Evolutionary conservation across 2,329 filamentous ascomycete genomes (phyloP).

Genomic region (Neofusicoccum kwambonambiense): DNA sequence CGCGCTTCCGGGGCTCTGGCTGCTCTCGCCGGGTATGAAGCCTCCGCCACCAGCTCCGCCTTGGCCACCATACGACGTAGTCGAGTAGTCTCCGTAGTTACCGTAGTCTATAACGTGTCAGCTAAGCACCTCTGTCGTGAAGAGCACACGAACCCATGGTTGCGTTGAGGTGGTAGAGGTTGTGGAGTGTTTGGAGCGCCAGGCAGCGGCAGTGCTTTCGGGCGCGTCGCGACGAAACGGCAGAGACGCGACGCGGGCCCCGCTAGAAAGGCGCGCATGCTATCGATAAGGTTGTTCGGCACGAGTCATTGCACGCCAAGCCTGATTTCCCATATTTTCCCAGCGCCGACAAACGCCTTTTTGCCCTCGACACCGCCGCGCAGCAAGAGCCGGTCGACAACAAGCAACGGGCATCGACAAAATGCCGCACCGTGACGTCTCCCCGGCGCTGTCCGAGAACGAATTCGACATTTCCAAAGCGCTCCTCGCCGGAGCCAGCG

Average conservation of each 20-base stretch:
- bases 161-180: neutral
- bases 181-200: neutral
- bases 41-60: conserved; percentile 58
- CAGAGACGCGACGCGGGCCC: conserved; percentile 15
- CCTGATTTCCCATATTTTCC: conserved; percentile 10
- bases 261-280: neutral
- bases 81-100: conserved; percentile 50
- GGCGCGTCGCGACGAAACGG: neutral
- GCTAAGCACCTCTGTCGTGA: neutral
- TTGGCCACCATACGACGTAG: conserved; percentile 56
- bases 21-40: conserved; percentile 57
- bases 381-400: conserved; percentile 13
- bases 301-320: conserved; percentile 10
- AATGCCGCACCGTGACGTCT: conserved; percentile 73
- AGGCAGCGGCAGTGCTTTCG: conserved; percentile 5
- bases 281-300: neutral
- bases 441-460: conserved; percentile 81
- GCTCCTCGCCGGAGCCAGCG: conserved; percentile 62
- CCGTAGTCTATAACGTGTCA: conserved; percentile 10
- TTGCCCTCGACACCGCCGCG: conserved; percentile 8
- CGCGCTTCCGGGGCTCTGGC: conserved; percentile 42
- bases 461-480: conserved; percentile 87
- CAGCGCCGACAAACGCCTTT: neutral
- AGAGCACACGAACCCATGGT: conserved; percentile 9
- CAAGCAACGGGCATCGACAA: neutral